Evolutionary conservation across 345 rosid species (phyloP), one percentile per base, ranked within the genome.

Genomic region (Draba incana): DNA sequence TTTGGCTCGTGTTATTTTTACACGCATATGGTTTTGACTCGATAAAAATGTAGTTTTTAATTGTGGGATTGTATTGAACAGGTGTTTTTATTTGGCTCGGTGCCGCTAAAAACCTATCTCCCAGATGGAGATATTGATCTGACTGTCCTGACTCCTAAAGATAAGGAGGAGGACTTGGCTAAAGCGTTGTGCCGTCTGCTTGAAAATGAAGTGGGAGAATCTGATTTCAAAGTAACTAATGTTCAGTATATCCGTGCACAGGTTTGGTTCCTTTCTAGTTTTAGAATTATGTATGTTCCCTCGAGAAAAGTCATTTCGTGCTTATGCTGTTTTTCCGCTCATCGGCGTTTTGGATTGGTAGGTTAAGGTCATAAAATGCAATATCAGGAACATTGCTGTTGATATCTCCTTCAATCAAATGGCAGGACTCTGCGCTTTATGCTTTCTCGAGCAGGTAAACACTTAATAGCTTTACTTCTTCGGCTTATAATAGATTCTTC

Each of bases 71-170:
- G 68, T 67, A 35, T 74, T 41, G 61, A 56, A 38, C 80, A 92
- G 98, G 88, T 87, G 33, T 84, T 84, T 71, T 57, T 80, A 14
- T 86, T 82, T 81, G 96, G 96, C 42, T 88, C 96, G 0, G 88
- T 92, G 69, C 97, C 97, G 15, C 48, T 92, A 44, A 90, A 85
- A 81, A 84, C 96, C 13, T 92, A 86, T 77, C 91, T 92, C 55
- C 97, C 98, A 8, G 98, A 92, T 80, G 98, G 98, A 57, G 98
- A 92, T 82, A 84, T 92, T 49, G 98, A 92, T 81, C 74, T 92
- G 81, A 92, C 97, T 20, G 83, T 79, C 30, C 53, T 88, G 28
- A 70, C 87, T 75, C 79, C 79, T 80, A 77, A 58, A 23, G 79
- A 71, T 68, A 60, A 38, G 66, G 98, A 85, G 77, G 90, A 83